Evolutionary conservation across 352 stramenopile genomes (phyloP), one percentile per base, ranked within the genome.

Genomic region (Phytophthora kernoviae): DNA sequence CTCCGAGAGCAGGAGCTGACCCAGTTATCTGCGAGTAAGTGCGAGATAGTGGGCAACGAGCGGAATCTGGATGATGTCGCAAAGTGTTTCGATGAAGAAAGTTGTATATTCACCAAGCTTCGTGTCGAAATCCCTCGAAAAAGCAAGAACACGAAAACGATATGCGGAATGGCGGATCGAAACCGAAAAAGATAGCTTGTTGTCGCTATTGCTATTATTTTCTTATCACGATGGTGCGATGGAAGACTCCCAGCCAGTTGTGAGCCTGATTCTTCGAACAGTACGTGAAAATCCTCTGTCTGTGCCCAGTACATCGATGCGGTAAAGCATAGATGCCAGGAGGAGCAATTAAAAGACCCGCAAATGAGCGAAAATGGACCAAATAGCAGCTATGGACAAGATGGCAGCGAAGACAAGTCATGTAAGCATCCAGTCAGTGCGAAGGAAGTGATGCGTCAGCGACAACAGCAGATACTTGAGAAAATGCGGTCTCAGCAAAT

Each of bases 401-500:
- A 24, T 8, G 27, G 20, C 24, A 64, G 15, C 18, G 37, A 55
- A 22, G 30, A 30, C 24, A 58, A 51, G 30, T 0, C 9, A 30
- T 30, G 6, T 4, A 48, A 76, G 3, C 41, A 75, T 24, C 58
- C 68, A 44, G 61, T 54, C 26, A 70, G 54, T 17, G 75, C 76
- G 15, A 88, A 86, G 48, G 83, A 90, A 26, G 73, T 79, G 69
- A 88, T 89, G 74, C 68, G 64, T 24, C 57, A 44, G 15, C 70
- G 84, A 10, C 85, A 94, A 42, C 75, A 91, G 41, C 67, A 81
- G 48, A 89, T 94, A 34, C 42, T 94, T 20, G 79, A 81, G 20
- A 79, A 72, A 40, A 90, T 94, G 79, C 73, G 79, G 10, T 81
- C 73, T 0, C 79, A 93, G 41, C 85, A 94, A 57, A 80, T 81